These are phyloP conservation scores for Gossypium mustelinum DNA, from an alignment of 345 rosid species.

Conservation along the genomic window DNA sequence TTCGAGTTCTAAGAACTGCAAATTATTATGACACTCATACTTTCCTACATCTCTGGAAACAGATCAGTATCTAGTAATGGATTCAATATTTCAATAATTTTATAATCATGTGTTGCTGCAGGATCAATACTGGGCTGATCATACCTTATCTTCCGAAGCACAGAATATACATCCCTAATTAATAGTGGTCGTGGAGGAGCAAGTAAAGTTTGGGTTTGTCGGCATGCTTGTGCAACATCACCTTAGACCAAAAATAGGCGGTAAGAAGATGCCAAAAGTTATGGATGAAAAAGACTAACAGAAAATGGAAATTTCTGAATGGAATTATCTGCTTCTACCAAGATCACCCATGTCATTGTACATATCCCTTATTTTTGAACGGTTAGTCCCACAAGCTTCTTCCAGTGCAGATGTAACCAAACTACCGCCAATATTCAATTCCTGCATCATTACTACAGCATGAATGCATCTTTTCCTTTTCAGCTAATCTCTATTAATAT, in stretches of 20 bases:
- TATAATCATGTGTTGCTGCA: neutral
- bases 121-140: conserved; percentile 19
- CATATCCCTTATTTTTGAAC: conserved; percentile 68
- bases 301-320: neutral
- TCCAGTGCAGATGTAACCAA: conserved; percentile 72
- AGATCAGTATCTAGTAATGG: neutral
- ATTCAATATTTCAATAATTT: conserved; percentile 10
- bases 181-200: conserved; percentile 69
- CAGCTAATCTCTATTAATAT: neutral
- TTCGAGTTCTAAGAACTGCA: neutral
- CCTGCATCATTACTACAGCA: conserved; percentile 41
- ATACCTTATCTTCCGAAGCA: conserved; percentile 73
- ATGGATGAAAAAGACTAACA: neutral
- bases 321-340: conserved; percentile 40
- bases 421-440: conserved; percentile 81
- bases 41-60: neutral
- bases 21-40: neutral
- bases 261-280: conserved; percentile 15
- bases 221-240: conserved; percentile 85
- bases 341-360: conserved; percentile 80
- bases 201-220: conserved; percentile 78
- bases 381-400: conserved; percentile 79
- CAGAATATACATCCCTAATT: conserved; percentile 60
- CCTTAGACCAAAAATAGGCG: conserved; percentile 39
- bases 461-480: conserved; percentile 2